phyloP scores from a whole-genome alignment of 2,329 filamentous ascomycete species.

The Colletotrichum tropicale region DNA sequence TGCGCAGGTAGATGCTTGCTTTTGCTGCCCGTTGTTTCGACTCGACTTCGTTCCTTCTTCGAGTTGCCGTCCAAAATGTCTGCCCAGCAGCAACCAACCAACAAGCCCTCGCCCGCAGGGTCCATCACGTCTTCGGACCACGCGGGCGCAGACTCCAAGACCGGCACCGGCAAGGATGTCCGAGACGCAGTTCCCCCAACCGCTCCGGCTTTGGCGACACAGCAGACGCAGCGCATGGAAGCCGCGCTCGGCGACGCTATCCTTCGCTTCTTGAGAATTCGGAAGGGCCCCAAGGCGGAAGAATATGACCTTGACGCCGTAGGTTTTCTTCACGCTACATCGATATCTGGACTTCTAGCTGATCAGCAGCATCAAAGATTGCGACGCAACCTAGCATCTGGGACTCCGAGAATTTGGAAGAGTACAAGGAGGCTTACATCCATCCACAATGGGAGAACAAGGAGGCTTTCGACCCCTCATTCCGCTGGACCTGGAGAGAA shows the following conservation, averaged over 20 bases:
- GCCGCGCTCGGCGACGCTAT: slow-evolving; percentile 34
- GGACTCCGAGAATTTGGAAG: slow-evolving; percentile 38
- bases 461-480: slow-evolving; percentile 33
- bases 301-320: slow-evolving; percentile 33
- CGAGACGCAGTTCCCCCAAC: background rate
- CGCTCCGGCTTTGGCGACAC: slow-evolving; percentile 27
- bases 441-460: slow-evolving; percentile 41
- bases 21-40: background rate
- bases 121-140: slow-evolving; percentile 13
- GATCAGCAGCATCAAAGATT: slow-evolving; percentile 21
- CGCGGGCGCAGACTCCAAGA: background rate
- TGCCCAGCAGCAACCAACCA: background rate
- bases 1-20: background rate
- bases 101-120: background rate
- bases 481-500: slow-evolving; percentile 37
- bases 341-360: rapidly evolving
- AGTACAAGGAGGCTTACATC: slow-evolving; percentile 37
- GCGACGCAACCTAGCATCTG: slow-evolving; percentile 41
- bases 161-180: background rate
- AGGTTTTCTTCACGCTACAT: background rate
- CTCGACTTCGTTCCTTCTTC: background rate
- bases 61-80: background rate
- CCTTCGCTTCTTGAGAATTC: slow-evolving; percentile 34
- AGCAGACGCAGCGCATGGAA: slow-evolving; percentile 32
- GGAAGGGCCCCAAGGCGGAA: slow-evolving; percentile 30